Base-by-base conservation (phyloP, 306 rosid species). In the Astragalus membranaceus region DNA sequence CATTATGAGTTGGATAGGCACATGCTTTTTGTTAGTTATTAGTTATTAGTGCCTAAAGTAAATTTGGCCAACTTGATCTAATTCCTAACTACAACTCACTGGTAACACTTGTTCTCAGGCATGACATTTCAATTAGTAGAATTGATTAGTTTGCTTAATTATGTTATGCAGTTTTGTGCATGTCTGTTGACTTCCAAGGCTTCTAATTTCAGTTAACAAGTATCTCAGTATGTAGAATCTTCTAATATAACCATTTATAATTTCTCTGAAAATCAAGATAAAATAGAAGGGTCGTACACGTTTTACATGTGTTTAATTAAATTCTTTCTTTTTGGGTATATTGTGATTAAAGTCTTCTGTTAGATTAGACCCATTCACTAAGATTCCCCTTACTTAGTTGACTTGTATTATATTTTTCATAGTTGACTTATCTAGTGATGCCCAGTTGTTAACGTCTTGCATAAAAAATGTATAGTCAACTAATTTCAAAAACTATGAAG, bases 171-270 rank as follows among this genome's bases (percentile, higher is more conserved):
- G 7, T 8, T 73, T 14, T 60, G 59, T 15, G 57, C 53, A 46
- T 52, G 33, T 69, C 55, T 37, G 76, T 53, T 70, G 62, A 67
- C 12, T 36, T 48, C 17, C 43, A n/a, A n/a, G n/a, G n/a, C n/a
- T n/a, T n/a, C n/a, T n/a, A n/a, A n/a, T n/a, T n/a, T n/a, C n/a
- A n/a, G n/a, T n/a, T n/a, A n/a, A n/a, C n/a, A n/a, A n/a, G n/a
- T n/a, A n/a, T n/a, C n/a, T n/a, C n/a, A n/a, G n/a, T n/a, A 57
- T 6, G 50, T 46, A 26, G 30, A 26, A 26, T 26, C 30, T 26
- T 26, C 30, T 26, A 26, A 26, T 26, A 26, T 26, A 26, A 26
- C 30, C 30, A 26, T 26, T 26, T 26, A 26, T 26, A 26, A 26
- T 26, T 3, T 26, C 30, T 26, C 39, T 35, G 6, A 35, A 35